Evolutionary conservation across 352 stramenopile species (phyloP).

Genomic region (Globisporangium canariense): DNA sequence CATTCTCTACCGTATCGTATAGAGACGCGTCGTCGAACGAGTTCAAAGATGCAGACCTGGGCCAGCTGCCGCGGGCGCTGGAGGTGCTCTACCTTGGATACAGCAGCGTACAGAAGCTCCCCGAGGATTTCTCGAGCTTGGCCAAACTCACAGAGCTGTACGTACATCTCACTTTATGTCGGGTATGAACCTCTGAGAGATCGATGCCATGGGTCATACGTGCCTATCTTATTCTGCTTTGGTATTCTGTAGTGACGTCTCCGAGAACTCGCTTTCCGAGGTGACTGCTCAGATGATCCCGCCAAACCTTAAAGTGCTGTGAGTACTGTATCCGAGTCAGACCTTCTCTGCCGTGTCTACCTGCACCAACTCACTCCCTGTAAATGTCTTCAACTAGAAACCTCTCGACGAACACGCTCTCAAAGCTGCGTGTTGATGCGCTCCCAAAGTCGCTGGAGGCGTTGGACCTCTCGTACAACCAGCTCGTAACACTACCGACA

Average conservation of each 20-base stretch:
- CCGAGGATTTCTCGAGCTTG: conserved; percentile 23
- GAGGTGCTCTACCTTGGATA: conserved; percentile 22
- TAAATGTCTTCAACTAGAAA: conserved; percentile 8
- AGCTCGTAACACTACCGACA: conserved; percentile 9
- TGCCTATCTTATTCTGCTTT: conserved; percentile 2
- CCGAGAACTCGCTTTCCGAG: conserved; percentile 13
- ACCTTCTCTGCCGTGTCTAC: not conserved
- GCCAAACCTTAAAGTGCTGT: conserved; percentile 20
- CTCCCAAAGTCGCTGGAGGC: conserved; percentile 12
- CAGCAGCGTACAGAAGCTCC: conserved; percentile 20
- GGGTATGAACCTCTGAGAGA: not conserved
- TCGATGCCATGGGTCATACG: not conserved
- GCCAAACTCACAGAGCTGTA: conserved; percentile 23
- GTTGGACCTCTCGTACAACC: conserved; percentile 19
- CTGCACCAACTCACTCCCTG: not conserved
- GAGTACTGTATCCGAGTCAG: not conserved
- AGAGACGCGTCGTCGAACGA: conserved; percentile 39
- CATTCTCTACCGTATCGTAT: not conserved
- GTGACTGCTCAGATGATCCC: conserved; percentile 13
- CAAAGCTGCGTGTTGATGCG: conserved; percentile 2
- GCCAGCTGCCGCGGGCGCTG: conserved; percentile 24
- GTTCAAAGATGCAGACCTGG: conserved; percentile 23
- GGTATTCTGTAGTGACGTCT: conserved; percentile 14
- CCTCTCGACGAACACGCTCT: conserved; percentile 18
- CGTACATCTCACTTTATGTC: not conserved